Evolutionary conservation across 2,329 filamentous ascomycete species (phyloP), one percentile per base, ranked within the genome.

Genomic region (Aspergillus melleus): DNA sequence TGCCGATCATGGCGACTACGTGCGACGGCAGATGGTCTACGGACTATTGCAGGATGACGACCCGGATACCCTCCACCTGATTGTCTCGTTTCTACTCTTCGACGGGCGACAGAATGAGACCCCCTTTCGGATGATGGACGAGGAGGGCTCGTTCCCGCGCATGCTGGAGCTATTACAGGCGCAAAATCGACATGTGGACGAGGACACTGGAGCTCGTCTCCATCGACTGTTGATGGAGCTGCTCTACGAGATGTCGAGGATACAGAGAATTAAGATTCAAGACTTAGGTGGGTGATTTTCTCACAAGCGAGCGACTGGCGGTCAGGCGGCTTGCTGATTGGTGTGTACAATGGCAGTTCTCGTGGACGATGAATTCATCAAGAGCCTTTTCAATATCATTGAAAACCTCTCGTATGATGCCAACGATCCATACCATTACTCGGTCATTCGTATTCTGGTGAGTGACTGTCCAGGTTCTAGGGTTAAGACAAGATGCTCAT

Each of bases 181-280:
- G 49, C 84, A 84, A 62, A 83, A 83, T 54, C 75, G 78, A 64
- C 84, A 88, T 44, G 81, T 86, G 49, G 67, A 70, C 36, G 67
- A 67, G 61, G 68, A 42, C 16, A 42, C 16, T n/a, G 16, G 66
- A 71, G 83, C 86, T 24, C 83, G 86, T 55, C 81, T 98, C 61
- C 91, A 97, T 77, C 87, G 90, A 39, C 79, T 95, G 62, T 81
- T 98, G 55, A 82, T 99, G 69, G 90, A 97, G 76, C 80, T 99
- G 58, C 84, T 97, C 72, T 99, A 96, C 77, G 95, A 98, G 80
- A 97, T 97, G 90, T 93, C 92, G 49, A 86, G 96, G 61, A 92
- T 98, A 73, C 92, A 98, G 76, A 86, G 88, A 63, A 79, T 99
- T 61, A 88, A 85, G 57, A 79, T 84, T 61, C 87, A 91, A 65